phyloP scores from a whole-genome alignment of 371 early-diverging fungal species.

The Chytridiales sp. region DNA sequence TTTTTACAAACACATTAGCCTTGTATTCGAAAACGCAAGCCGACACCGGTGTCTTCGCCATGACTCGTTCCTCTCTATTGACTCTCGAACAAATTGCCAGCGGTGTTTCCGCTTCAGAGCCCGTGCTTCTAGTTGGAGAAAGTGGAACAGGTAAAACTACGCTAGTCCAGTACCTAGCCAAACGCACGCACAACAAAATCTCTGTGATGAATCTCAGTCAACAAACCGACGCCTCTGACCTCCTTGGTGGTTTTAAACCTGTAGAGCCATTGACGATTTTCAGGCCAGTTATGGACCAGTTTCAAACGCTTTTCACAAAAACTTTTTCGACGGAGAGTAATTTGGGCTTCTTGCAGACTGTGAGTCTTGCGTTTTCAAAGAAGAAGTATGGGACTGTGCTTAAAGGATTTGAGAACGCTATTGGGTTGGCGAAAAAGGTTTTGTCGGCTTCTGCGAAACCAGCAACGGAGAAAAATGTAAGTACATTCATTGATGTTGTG shows the following conservation, averaged over 20 bases:
- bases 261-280: slow-evolving; percentile 84
- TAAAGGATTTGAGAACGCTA: slow-evolving; percentile 66
- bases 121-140: slow-evolving; percentile 95
- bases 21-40: no score
- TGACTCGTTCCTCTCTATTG: slow-evolving; percentile 32
- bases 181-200: slow-evolving; percentile 73
- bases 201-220: slow-evolving; percentile 96
- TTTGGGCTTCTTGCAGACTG: slow-evolving; percentile 75
- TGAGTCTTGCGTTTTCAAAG: slow-evolving; percentile 66
- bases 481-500: neutral
- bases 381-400: slow-evolving; percentile 82
- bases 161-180: slow-evolving; percentile 92
- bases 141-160: slow-evolving; percentile 99
- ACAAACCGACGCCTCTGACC: slow-evolving; percentile 96
- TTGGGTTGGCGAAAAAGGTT: slow-evolving; percentile 70
- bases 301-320: slow-evolving; percentile 77
- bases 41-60: slow-evolving; percentile 36
- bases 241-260: slow-evolving; percentile 98
- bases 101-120: slow-evolving; percentile 73
- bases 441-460: slow-evolving; percentile 17
- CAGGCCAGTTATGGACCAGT: slow-evolving; percentile 77
- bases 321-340: slow-evolving; percentile 91
- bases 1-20: no score
- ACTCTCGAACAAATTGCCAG: slow-evolving; percentile 82
- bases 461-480: neutral